A percentile compares a stretch with the other conserved stretches of the same genome.
Conservation (phyloP, 2,329 filamentous ascomycete genomes). For the Juglanconis juglandina region DNA sequence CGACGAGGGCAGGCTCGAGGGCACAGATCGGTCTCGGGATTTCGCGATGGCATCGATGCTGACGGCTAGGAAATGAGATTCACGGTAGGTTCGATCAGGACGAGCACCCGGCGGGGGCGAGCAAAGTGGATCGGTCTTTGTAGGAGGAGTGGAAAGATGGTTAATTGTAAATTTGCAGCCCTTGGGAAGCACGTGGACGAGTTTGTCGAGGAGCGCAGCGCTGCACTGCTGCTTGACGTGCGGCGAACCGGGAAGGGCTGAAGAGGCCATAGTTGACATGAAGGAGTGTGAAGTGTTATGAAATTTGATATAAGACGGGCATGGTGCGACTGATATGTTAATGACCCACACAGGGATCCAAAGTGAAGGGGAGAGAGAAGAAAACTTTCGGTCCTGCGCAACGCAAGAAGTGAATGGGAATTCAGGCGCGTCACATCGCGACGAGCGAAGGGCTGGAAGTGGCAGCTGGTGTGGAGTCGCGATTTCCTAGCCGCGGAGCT, state of each 20-base stretch:
- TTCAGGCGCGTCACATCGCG: neutral
- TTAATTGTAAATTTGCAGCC: constrained; percentile 64
- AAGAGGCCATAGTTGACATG: constrained; percentile 20
- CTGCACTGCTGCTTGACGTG: constrained; percentile 23
- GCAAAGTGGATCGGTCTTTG: constrained; percentile 71
- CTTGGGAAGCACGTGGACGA: constrained; percentile 52
- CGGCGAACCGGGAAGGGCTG: constrained; percentile 16
- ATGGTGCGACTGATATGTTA: neutral
- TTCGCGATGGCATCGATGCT: constrained; percentile 38
- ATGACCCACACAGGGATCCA: neutral
- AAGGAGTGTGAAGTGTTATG: neutral
- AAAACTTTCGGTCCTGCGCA: neutral
- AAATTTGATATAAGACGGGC: neutral
- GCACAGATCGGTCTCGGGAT: constrained; percentile 4
- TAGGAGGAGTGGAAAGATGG: constrained; percentile 84
- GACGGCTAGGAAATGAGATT: constrained; percentile 70
- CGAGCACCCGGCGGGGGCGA: constrained; percentile 69
- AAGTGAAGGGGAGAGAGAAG: neutral
- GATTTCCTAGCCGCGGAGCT: neutral
- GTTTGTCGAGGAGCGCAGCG: constrained; percentile 33
- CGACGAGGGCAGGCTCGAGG: constrained; percentile 10
- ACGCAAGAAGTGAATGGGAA: neutral
- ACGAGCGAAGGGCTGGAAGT: neutral
- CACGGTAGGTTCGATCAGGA: constrained; percentile 77
- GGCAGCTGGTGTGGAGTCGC: neutral